Evolutionary conservation across 441 rosid genomes (phyloP), one percentile per base, ranked within the genome.

Genomic region (Populus hybrid): DNA sequence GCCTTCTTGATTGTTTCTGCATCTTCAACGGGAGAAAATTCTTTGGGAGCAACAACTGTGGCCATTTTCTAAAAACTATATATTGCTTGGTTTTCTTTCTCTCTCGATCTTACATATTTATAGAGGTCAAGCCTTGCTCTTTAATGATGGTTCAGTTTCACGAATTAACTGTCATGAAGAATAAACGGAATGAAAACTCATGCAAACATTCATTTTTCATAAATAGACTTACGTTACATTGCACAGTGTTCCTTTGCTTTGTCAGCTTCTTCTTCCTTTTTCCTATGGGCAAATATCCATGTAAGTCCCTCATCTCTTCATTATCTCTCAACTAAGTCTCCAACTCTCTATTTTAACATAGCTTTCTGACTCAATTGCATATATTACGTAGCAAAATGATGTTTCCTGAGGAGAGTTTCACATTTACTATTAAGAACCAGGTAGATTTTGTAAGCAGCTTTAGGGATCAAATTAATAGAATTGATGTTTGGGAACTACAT

Each of bases 1-100:
- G 90, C 87, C 79, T 75, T 79, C 83, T 84, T 86, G 82, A 88
- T 82, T 23, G 71, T 77, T 78, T 88, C 90, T 20, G 90, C 90
- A 77, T 88, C 90, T 77, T 82, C 89, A 24, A 83, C 82, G 7
- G 86, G 82, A 74, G 79, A 85, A 70, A 89, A 90, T 71, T 87
- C 83, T 68, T 81, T 42, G 23, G 93, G 92, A 70, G 84, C 84
- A 80, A 83, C 76, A 42, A 88, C 75, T 28, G 93, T 86, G 50
- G 91, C 85, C 93, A 91, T 91, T 78, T 61, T 74, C 4, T 12
- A 53, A 4, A 33, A 36, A 74, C 21, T 6, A 1, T 4, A 20
- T 35, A 16, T 70, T 42, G 26, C 56, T 33, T 16, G 28, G 23
- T 9, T 68, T 21, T 31, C 64, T 6, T 20, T 11, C 26, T 61